Evolutionary conservation across 78 protist genomes (phyloP), one percentile per base, ranked within the genome.

Genomic region (slime mould (Dictyostelium discoideum)): DNA sequence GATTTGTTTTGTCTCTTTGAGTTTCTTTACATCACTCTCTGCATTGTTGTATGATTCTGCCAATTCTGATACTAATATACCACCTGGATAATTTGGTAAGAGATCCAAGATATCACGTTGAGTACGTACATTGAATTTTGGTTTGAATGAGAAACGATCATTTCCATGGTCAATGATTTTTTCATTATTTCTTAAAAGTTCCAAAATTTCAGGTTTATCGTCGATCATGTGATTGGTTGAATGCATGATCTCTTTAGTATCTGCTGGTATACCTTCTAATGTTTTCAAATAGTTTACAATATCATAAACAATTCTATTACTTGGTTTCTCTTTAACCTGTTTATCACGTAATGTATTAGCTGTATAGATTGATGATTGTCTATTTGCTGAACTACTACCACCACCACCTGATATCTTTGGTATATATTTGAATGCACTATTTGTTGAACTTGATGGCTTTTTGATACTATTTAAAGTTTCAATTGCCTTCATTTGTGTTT

Each of bases 1-100:
- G 48, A 90, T 48, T n/a, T 90, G 87, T 40, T 90, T 90, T 3
- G 54, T 9, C 2, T 90, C 94, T 29, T 82, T 80, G 5, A 90
- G 18, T 37, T 72, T 90, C 54, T 90, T 90, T 1, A 90, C 87
- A 72, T 90, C 94, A 8, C 48, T 29, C 32, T 82, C 88, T 26
- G 77, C 87, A 24, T 39, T 16, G 16, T 18, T 32, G 11, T 90
- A 90, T 3, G 94, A 90, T 37, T 90, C 94, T 9, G 54, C 78
- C 26, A 90, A 42, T 1, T 90, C 87, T 10, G 54, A 26, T 42
- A 82, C 48, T 50, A 72, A 40, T 26, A 90, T 82, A 79, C 94
- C 94, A 37, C 76, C 26, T 2, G 79, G 86, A 37, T 69, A 11
- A 1, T 82, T 11, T 7, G 69, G 9, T 8, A 90, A 24, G 46